Evolutionary conservation across 192 early-diverging fungal species (phyloP).

Genomic region (Paraglomus brasilianum): DNA sequence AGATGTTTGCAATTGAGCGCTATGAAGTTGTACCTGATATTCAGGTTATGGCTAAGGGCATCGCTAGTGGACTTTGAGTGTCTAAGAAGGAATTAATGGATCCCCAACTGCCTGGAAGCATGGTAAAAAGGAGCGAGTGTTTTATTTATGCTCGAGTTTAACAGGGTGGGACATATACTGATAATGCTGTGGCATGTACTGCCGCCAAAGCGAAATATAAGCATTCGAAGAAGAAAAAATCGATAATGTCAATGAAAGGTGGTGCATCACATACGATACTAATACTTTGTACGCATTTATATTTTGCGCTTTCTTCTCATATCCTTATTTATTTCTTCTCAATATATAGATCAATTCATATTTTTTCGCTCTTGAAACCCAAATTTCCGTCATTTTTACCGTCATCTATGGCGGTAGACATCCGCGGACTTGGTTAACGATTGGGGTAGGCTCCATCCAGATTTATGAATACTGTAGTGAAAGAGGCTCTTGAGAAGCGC

Average conservation of each 20-base stretch:
- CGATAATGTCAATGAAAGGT: constrained; percentile 40
- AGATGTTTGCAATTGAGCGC: constrained; percentile 48
- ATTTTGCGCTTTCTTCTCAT: no score
- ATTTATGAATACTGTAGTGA: constrained; percentile 32
- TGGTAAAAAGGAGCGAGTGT: constrained; percentile 34
- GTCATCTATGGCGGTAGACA: constrained; percentile 35
- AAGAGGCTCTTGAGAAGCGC: constrained; percentile 34
- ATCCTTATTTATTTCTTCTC: no score
- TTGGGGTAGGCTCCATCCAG: constrained; percentile 42
- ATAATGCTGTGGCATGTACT: constrained; percentile 42
- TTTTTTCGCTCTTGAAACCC: constrained; percentile 33
- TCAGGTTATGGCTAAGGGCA: constrained; percentile 48
- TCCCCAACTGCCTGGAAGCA: constrained; percentile 41
- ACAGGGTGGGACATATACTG: constrained; percentile 42
- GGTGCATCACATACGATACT: background rate
- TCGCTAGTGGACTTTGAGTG: constrained; percentile 45
- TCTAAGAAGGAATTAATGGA: constrained; percentile 44
- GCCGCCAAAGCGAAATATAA: constrained; percentile 45
- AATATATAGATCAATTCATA: constrained; percentile 37
- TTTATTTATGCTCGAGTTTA: background rate
- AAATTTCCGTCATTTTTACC: constrained; percentile 36
- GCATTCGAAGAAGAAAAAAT: constrained; percentile 45
- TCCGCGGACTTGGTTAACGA: constrained; percentile 48
- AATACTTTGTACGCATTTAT: no score
- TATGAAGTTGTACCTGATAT: constrained; percentile 41